A percentile compares a stretch with the other conserved stretches of the same genome.
These are phyloP conservation scores for Citrus glauca DNA, from an alignment of 345 rosid species.

Conservation along the genomic window DNA sequence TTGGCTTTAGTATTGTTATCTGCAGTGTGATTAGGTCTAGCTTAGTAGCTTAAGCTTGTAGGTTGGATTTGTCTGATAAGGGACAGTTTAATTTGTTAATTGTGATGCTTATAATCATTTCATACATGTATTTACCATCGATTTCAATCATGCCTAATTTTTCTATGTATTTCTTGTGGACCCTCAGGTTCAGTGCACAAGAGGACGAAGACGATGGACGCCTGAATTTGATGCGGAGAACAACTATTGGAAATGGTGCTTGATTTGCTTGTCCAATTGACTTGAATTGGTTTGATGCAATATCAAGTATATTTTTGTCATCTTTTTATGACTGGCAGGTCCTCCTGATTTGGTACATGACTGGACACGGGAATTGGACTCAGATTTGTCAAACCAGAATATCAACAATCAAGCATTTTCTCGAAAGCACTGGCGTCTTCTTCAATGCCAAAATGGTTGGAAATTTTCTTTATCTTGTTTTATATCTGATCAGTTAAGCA, in stretches of 20 bases:
- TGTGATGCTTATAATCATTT: not conserved
- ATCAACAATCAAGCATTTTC: constrained; percentile 87
- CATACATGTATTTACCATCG: not conserved
- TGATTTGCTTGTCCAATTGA: constrained; percentile 10
- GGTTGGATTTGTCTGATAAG: not conserved
- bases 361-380: constrained; percentile 86
- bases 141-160: not conserved
- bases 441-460: constrained; percentile 98
- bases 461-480: constrained; percentile 1
- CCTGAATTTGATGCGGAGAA: constrained; percentile 62
- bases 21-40: not conserved
- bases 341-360: constrained; percentile 79
- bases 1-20: not conserved
- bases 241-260: constrained; percentile 95
- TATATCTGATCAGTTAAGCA: constrained; percentile 13
- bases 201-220: constrained; percentile 82
- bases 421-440: constrained; percentile 97
- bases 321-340: constrained; percentile 45
- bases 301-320: constrained; percentile 20
- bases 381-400: constrained; percentile 69
- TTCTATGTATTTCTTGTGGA: not conserved
- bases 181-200: constrained; percentile 71
- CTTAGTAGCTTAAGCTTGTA: not conserved
- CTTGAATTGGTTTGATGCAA: constrained; percentile 19
- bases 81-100: not conserved